Conservation (phyloP, 345 rosid genomes). For the Combretum micranthum region DNA sequence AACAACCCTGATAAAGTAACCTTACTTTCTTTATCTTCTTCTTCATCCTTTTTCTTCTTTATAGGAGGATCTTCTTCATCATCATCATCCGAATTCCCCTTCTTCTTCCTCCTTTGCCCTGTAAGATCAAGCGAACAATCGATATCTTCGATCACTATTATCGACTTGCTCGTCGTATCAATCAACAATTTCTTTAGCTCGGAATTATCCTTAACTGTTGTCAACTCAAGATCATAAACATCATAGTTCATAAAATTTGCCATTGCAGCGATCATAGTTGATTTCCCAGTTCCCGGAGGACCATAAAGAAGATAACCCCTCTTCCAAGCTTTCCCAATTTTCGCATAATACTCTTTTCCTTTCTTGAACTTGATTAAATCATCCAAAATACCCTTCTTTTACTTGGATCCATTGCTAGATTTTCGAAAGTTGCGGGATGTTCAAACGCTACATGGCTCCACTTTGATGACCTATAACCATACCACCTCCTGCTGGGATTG, state of each 20-base stretch:
- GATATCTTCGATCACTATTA: conserved; percentile 28
- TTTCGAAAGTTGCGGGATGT: conserved; percentile 30
- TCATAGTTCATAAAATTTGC: conserved; percentile 33
- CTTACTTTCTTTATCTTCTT: neutral
- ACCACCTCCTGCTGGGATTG: conserved; percentile 18
- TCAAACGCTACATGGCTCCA: conserved; percentile 31
- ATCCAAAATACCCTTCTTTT: conserved; percentile 22
- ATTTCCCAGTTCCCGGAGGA: conserved; percentile 37
- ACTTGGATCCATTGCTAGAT: conserved; percentile 28
- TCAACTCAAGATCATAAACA: conserved; percentile 30
- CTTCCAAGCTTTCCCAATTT: conserved; percentile 38
- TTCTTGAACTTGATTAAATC: conserved; percentile 22
- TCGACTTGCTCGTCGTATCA: conserved; percentile 24
- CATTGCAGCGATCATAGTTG: conserved; percentile 30
- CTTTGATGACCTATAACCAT: neutral
- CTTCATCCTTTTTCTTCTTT: neutral
- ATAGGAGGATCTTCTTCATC: neutral
- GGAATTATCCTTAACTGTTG: conserved; percentile 31
- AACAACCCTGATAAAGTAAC: neutral
- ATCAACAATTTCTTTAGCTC: conserved; percentile 30
- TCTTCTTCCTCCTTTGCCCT: conserved; percentile 2
- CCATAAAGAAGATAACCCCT: conserved; percentile 38
- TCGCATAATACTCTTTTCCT: conserved; percentile 22
- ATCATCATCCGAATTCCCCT: conserved; percentile 2
- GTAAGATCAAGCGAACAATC: conserved; percentile 20